Conservation (phyloP, 2,329 filamentous ascomycete genomes). For the Beauveria scarabaeidicola region DNA sequence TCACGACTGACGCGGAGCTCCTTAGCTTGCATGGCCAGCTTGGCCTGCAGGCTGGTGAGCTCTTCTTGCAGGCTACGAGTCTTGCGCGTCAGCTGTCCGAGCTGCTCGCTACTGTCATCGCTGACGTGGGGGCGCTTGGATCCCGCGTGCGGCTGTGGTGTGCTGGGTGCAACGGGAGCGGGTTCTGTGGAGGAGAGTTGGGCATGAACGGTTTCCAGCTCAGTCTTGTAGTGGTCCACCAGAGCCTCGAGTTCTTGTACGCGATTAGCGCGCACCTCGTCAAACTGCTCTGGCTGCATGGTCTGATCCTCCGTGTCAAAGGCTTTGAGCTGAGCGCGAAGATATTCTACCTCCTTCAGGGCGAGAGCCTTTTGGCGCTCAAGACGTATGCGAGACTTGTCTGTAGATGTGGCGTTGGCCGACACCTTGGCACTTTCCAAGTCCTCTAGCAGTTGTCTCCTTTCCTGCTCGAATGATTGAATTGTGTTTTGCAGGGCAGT, state of each 20-base stretch:
- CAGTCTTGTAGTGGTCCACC: conserved; percentile 75
- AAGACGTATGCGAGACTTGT: conserved; percentile 64
- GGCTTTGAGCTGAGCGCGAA: conserved; percentile 83
- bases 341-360: conserved; percentile 86
- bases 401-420: conserved; percentile 39
- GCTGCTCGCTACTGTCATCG: conserved; percentile 51
- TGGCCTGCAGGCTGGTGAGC: conserved; percentile 59
- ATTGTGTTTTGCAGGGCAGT: conserved; percentile 69
- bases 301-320: conserved; percentile 84
- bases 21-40: conserved; percentile 60
- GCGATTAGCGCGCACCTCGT: conserved; percentile 64
- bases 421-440: conserved; percentile 59
- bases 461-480: conserved; percentile 62
- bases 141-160: conserved; percentile 35
- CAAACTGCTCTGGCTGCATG: conserved; percentile 70
- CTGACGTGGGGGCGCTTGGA: conserved; percentile 59
- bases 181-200: conserved; percentile 63
- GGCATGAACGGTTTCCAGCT: conserved; percentile 64
- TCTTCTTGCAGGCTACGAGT: conserved; percentile 79
- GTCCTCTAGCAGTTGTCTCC: conserved; percentile 53
- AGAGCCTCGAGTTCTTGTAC: conserved; percentile 78
- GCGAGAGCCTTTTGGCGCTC: conserved; percentile 81
- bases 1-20: conserved; percentile 65
- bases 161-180: conserved; percentile 21
- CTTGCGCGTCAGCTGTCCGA: conserved; percentile 80